Conservation (phyloP, 163 green algal species). For the Smithsoniella earleae region DNA sequence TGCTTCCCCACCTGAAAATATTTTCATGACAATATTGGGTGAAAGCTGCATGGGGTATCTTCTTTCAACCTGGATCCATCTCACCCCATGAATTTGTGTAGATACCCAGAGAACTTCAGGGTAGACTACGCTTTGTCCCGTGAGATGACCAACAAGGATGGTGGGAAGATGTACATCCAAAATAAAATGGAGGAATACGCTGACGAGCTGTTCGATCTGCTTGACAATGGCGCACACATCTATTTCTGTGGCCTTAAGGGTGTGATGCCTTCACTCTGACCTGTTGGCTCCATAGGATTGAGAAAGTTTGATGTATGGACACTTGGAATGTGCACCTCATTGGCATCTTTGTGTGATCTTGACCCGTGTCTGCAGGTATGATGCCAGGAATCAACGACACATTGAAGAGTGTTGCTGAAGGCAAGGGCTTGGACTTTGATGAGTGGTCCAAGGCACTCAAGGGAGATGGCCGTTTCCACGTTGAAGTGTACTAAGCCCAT, state of each 20-base stretch:
- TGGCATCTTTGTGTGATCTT: neutral
- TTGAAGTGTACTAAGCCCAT: slow-evolving; percentile 89
- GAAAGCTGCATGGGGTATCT: neutral
- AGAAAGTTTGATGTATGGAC: slow-evolving; percentile 16
- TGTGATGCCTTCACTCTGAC: slow-evolving; percentile 81
- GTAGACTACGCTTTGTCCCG: slow-evolving; percentile 92
- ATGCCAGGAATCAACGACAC: slow-evolving; percentile 77
- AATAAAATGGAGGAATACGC: slow-evolving; percentile 99
- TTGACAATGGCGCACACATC: slow-evolving; percentile 90
- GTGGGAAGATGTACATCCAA: slow-evolving; percentile 96
- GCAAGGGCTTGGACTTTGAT: slow-evolving; percentile 82
- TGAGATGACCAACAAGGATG: slow-evolving; percentile 79
- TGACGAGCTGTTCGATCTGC: slow-evolving; percentile 93
- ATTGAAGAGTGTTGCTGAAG: slow-evolving; percentile 80
- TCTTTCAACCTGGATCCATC: no score
- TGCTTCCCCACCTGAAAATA: neutral
- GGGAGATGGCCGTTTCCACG: slow-evolving; percentile 87
- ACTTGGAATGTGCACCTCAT: neutral
- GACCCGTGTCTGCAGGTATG: slow-evolving; percentile 16
- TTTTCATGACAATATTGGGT: neutral
- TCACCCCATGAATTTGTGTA: neutral
- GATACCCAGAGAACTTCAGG: slow-evolving; percentile 79
- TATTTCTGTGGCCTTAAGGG: slow-evolving; percentile 99
- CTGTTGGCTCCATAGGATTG: neutral
- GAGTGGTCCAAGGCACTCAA: slow-evolving; percentile 88